Conservation (phyloP, 257 asterid genomes). For the Solanum gandarillasii region DNA sequence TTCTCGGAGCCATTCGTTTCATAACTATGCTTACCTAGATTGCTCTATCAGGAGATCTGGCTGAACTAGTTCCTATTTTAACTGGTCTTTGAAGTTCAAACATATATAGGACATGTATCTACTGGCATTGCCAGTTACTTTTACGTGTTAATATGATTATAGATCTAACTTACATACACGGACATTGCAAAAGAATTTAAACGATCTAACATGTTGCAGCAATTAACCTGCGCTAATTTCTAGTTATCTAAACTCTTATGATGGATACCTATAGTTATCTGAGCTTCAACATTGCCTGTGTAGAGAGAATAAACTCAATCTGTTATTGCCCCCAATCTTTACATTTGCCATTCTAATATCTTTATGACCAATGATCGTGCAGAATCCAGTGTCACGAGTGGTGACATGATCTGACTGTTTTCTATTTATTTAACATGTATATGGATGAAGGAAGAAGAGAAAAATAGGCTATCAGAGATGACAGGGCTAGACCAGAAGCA, state of each 20-base stretch:
- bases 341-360: neutral
- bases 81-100: neutral
- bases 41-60: neutral
- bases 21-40: neutral
- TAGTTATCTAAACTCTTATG: neutral
- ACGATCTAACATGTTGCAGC: neutral
- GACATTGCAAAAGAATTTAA: neutral
- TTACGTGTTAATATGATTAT: neutral
- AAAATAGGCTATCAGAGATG: conserved; percentile 41
- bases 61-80: neutral
- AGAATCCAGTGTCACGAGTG: neutral
- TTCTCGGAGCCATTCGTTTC: neutral
- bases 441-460: conserved; percentile 59
- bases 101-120: neutral
- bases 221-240: neutral
- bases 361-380: neutral
- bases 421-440: neutral
- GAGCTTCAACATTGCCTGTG: neutral
- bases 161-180: neutral
- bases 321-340: neutral
- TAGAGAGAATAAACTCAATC: neutral
- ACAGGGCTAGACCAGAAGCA: conserved; percentile 71
- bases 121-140: neutral
- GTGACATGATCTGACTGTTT: neutral
- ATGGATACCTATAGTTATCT: neutral